phyloP scores from a whole-genome alignment of 2,329 filamentous ascomycete species.

The Fusarium domesticum region DNA sequence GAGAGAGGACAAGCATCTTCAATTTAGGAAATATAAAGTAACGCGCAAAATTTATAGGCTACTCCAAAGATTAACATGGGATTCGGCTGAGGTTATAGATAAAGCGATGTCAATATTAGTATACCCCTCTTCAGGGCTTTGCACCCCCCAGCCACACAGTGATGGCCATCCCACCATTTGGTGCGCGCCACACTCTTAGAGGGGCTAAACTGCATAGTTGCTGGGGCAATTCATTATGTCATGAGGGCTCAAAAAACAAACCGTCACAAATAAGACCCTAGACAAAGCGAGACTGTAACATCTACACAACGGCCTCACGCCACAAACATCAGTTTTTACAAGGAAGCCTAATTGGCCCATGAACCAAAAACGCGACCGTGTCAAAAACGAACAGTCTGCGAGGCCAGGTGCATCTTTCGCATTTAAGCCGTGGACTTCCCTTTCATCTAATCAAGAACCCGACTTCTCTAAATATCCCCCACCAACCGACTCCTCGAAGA shows the following conservation, averaged over 20 bases:
- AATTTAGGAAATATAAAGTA: too few species aligned
- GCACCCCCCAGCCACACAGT: background rate
- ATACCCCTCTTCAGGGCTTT: too few species aligned
- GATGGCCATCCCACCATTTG: too few species aligned
- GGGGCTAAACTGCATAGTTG: constrained; percentile 14
- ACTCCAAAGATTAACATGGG: too few species aligned
- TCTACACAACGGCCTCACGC: constrained; percentile 18
- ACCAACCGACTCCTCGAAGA: constrained; percentile 1
- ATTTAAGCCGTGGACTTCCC: constrained; percentile 21
- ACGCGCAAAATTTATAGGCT: too few species aligned
- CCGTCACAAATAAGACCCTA: constrained; percentile 10
- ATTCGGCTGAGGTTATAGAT: too few species aligned
- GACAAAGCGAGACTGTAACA: constrained; percentile 7
- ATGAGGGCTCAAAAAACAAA: constrained; percentile 16
- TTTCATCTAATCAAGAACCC: constrained; percentile 16
- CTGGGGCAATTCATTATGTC: constrained; percentile 29
- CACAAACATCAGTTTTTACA: constrained; percentile 15
- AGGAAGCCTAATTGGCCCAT: constrained; percentile 9
- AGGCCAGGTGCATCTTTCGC: constrained; percentile 20
- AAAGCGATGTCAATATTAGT: too few species aligned
- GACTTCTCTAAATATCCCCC: constrained; percentile 17
- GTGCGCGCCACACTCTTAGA: background rate
- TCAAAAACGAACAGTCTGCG: constrained; percentile 2
- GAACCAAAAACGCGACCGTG: constrained; percentile 7
- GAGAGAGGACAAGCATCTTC: too few species aligned